Base-by-base conservation (phyloP, 164 flowering plant species). In the Umbilicus rupestris region DNA sequence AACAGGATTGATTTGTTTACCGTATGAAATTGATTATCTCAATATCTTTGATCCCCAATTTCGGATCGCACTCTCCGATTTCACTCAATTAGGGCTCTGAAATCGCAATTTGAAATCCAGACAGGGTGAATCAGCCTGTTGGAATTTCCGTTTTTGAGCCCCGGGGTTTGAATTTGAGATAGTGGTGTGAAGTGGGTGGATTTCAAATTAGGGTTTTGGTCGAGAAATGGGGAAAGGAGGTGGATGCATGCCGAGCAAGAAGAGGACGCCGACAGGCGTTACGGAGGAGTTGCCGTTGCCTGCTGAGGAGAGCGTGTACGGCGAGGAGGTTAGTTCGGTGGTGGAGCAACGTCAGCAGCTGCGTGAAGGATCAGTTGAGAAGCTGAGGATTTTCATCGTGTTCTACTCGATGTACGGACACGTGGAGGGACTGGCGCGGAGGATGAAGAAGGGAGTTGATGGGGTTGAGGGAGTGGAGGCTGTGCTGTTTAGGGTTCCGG, bases 171-270 rank as follows among this genome's bases (percentile, higher is more conserved):
- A 41, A 41, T 14, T 14, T 41, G 12, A 41, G 7, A 14, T 41
- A 2, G 12, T 41, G 12, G 7, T 7, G 12, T 41, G 44, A 41
- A 41, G 12, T 41, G 12, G 44, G 44, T 41, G 12, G 16, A 9
- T 41, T 41, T 41, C 12, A 41, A 41, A 12, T 41, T 41, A 41
- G 44, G 44, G 44, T 14, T 41, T 41, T 14, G 5, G 44, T 41
- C 12, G 12, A 9, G 44, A 52, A 55, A 87, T 87, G 94, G 94
- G 94, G 19, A 87, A 87, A 75, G 94, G 94, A 49, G 94, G 94
- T 19, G 94, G 94, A 33, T 87, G 94, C 50, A 87, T 87, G 9
- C 94, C 94, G 0, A 85, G 88, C 81, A 85, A 84, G 77, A 85
- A 83, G 70, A 78, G 75, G 39, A 14, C 35, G 26, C 80, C 82